A percentile compares a stretch with the other conserved stretches of the same genome.
Conservation (phyloP, 306 rosid species). For the Abrus precatorius region DNA sequence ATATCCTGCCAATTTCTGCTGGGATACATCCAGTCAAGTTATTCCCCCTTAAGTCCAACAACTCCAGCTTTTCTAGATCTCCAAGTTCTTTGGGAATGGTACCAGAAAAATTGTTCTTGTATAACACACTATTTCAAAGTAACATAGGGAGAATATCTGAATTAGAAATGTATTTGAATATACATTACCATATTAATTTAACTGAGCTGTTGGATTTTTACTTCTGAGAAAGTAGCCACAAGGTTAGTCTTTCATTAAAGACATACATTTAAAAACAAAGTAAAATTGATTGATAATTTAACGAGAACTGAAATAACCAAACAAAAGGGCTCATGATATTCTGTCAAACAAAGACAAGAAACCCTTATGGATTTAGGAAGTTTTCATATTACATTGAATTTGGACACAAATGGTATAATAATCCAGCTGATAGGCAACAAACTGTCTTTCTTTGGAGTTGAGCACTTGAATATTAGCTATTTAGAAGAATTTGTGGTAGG, state of each 20-base stretch:
- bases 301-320: slow-evolving; percentile 1
- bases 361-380: neutral
- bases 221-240: slow-evolving; percentile 2
- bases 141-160: slow-evolving; percentile 43
- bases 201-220: slow-evolving; percentile 7
- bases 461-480: neutral
- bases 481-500: neutral
- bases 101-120: slow-evolving; percentile 78
- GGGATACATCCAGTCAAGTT: slow-evolving; percentile 74
- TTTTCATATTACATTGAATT: neutral
- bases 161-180: slow-evolving; percentile 28
- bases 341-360: slow-evolving; percentile 15
- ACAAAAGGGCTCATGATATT: neutral
- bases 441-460: neutral
- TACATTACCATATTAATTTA: slow-evolving; percentile 18
- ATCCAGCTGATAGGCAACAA: slow-evolving; percentile 1
- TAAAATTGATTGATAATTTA: slow-evolving; percentile 7
- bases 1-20: slow-evolving; percentile 55
- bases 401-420: neutral
- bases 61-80: slow-evolving; percentile 66
- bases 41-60: slow-evolving; percentile 81
- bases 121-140: slow-evolving; percentile 62
- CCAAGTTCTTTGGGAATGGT: slow-evolving; percentile 80
- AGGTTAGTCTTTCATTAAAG: slow-evolving; percentile 37
- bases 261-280: neutral